Evolutionary conservation across 805 yeast species (phyloP), one percentile per base, ranked within the genome.

Genomic region (Ogataea ramenticola): DNA sequence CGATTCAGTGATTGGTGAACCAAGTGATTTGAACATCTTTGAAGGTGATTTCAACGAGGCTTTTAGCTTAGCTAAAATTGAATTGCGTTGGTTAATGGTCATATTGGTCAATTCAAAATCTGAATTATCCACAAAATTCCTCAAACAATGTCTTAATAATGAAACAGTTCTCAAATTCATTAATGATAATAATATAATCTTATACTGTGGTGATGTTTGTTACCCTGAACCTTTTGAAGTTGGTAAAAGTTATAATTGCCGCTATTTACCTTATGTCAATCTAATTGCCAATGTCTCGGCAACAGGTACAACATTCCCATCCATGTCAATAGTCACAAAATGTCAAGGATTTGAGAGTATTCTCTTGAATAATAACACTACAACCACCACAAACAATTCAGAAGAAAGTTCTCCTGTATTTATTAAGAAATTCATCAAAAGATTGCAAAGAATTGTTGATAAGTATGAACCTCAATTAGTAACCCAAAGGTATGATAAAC

Each of bases 191-290:
- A 70, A 81, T 39, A 46, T 76, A n/a, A 49, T 78, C 1, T 66
- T 82, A 1, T 85, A 82, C 71, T 72, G 83, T 34, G 86, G 86
- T 0, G 78, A 80, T 49, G 79, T 77, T 21, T 62, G 70, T 15
- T 79, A 79, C 49, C 71, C 82, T 1, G 91, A 85, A 57, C 75
- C 85, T 3, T 79, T 76, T 66, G 79, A 79, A 46, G 73, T 85
- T 35, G 85, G 86, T 1, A 71, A 71, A 49, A 66, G 74, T 33
- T 67, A 82, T 48, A 70, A 67, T 32, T 72, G 76, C 2, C 67
- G 72, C 24, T 67, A 73, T 33, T 64, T 79, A 21, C 91, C 93
- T 1, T 77, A 70, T 46, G 62, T 77, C 15, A 70, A 66, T 43
- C 65, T 71, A 61, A 74, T 62, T 53, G 83, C 69, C 34, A 84